Evolutionary conservation across 2,329 filamentous ascomycete species (phyloP), one percentile per base, ranked within the genome.

Genomic region (Fusarium temperatum): DNA sequence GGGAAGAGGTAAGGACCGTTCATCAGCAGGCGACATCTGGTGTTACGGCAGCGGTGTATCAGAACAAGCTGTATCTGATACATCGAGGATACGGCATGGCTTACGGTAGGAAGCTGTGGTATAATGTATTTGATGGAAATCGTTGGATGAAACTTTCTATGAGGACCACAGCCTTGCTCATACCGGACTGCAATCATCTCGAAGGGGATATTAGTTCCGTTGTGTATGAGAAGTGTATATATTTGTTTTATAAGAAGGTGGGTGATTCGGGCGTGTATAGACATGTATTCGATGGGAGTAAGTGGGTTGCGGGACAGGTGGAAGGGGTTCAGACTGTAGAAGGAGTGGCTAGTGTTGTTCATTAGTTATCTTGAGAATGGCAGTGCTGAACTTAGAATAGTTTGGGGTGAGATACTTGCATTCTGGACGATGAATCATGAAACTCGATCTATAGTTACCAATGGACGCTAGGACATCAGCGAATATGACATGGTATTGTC

Each of bases 21-120:
- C 0, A 0, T 9, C 0, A 3, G 10, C 1, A 12, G 1, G 15
- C 12, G 13, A 30, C 4, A 5, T 32, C 36, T 18, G 24, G 36
- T 14, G 39, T 55, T 5, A 55, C 38, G 9, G 36, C 24, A 22
- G 18, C 22, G 1, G 26, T 41, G 3, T 41, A 42, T 8, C 20
- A 22, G 11, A 18, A 18, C 13, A 55, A 42, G 8, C 18, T 55
- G 8, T 41, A 55, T 14, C 14, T 55, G 20, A n/a, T 55, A 6
- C 36, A 55, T 30, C 36, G 22, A 41, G 38, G 24, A 24, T 13
- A 14, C 20, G 24, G 6, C 10, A 7, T 6, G 5, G 10, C 3
- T 20, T 10, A 18, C 6, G 9, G 2, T 20, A 15, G 9, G 20
- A 8, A 20, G 17, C 20, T 56, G 41, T 56, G 26, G 22, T 56